Conservation (phyloP, 1,284 basidiomycete species). For the Marasmius sp. region DNA sequence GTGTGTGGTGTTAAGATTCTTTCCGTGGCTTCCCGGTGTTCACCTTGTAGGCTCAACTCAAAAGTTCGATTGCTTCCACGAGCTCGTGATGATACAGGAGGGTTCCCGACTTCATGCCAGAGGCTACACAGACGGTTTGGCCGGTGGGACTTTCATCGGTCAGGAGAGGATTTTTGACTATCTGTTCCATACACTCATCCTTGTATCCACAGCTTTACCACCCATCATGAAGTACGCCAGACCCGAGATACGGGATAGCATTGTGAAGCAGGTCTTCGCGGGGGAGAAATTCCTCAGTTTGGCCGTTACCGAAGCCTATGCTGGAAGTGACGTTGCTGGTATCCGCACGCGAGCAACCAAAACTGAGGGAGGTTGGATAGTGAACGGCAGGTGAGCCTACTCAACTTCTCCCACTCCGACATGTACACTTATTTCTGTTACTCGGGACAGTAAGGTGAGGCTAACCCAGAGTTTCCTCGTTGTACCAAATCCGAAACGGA, state of each 20-base stretch:
- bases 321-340: constrained; percentile 66
- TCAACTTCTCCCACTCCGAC: constrained; percentile 53
- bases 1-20: neutral
- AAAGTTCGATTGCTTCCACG: constrained; percentile 63
- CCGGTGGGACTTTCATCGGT: constrained; percentile 54
- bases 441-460: constrained; percentile 15
- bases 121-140: constrained; percentile 39
- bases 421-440: neutral
- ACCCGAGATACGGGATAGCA: constrained; percentile 57
- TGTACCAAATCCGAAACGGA: neutral
- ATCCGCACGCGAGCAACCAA: constrained; percentile 40
- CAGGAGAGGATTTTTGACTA: neutral
- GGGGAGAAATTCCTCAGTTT: constrained; percentile 68
- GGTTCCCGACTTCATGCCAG: constrained; percentile 46
- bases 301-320: constrained; percentile 76
- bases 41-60: neutral
- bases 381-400: constrained; percentile 57
- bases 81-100: constrained; percentile 69
- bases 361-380: constrained; percentile 35
- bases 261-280: constrained; percentile 66
- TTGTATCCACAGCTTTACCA: constrained; percentile 44
- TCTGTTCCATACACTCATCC: neutral
- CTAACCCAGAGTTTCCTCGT: neutral
- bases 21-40: neutral
- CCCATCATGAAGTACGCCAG: constrained; percentile 66